Evolutionary conservation across 2,329 filamentous ascomycete genomes (phyloP).

Genomic region (Fusarium redolens): DNA sequence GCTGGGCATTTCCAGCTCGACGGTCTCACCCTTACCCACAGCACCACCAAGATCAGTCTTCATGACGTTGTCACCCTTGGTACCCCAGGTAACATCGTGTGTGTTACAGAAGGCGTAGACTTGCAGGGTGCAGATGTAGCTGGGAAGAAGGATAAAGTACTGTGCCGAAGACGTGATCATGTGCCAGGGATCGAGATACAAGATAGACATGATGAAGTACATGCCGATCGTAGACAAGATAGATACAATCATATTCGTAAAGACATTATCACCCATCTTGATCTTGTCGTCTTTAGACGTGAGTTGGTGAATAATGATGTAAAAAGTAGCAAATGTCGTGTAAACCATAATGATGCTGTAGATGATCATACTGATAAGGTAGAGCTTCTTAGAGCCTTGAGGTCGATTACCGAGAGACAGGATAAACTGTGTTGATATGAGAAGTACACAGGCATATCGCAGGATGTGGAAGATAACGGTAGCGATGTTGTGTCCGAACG

Average conservation of each 20-base stretch:
- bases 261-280: conserved; percentile 83
- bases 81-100: conserved; percentile 56
- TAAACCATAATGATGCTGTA: conserved; percentile 96
- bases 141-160: conserved; percentile 92
- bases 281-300: conserved; percentile 60
- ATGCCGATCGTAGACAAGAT: conserved; percentile 89
- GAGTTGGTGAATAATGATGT: conserved; percentile 88
- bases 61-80: conserved; percentile 96
- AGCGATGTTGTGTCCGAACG: conserved; percentile 89
- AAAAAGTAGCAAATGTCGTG: conserved; percentile 88
- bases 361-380: conserved; percentile 87
- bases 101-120: conserved; percentile 87
- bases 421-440: conserved; percentile 96
- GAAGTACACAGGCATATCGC: conserved; percentile 84
- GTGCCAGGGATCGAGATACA: conserved; percentile 99
- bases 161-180: conserved; percentile 93
- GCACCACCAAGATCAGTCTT: conserved; percentile 93
- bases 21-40: conserved; percentile 79
- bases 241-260: conserved; percentile 94
- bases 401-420: conserved; percentile 95
- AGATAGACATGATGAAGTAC: conserved; percentile 95
- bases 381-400: conserved; percentile 92
- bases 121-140: conserved; percentile 96
- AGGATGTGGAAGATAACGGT: conserved; percentile 87
- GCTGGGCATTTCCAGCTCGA: conserved; percentile 96